These are phyloP conservation scores for Dipodascopsis tothii DNA, from an alignment of 805 yeast genomes.

Conservation along the genomic window DNA sequence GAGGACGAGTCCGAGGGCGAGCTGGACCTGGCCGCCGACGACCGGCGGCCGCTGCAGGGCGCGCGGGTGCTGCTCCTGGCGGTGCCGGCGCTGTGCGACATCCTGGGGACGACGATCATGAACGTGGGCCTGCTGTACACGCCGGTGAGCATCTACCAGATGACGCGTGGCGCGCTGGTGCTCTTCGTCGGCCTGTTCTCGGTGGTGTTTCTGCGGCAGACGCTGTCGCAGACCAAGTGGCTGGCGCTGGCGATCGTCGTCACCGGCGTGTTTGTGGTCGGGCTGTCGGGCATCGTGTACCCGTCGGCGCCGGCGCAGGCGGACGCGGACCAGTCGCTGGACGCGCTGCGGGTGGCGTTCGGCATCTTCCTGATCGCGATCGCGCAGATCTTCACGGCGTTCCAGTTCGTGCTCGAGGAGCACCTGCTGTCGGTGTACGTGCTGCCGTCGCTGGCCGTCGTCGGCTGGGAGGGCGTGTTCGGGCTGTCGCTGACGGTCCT, in stretches of 20 bases:
- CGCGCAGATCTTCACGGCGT: slow-evolving; percentile 63
- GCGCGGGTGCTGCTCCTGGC: slow-evolving; percentile 37
- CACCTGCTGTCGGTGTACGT: slow-evolving; percentile 48
- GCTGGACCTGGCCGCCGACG: not conserved
- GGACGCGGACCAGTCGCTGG: not conserved
- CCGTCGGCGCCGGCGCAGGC: slow-evolving; percentile 12
- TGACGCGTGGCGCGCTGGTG: slow-evolving; percentile 76
- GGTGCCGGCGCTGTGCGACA: slow-evolving; percentile 64
- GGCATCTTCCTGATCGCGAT: slow-evolving; percentile 54
- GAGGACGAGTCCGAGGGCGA: not conserved
- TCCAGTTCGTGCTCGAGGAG: slow-evolving; percentile 74
- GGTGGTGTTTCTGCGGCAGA: slow-evolving; percentile 50
- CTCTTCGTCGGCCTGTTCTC: slow-evolving; percentile 68
- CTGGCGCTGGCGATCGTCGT: slow-evolving; percentile 54
- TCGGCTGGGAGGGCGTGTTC: slow-evolving; percentile 66
- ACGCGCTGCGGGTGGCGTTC: slow-evolving; percentile 29
- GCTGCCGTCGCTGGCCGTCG: slow-evolving; percentile 56
- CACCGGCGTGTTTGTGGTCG: slow-evolving; percentile 64
- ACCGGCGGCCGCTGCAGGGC: slow-evolving; percentile 20
- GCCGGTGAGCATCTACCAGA: slow-evolving; percentile 75
- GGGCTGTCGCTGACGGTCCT: slow-evolving; percentile 45
- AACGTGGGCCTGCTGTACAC: slow-evolving; percentile 66
- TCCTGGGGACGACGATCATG: slow-evolving; percentile 66
- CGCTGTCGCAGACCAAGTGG: slow-evolving; percentile 61
- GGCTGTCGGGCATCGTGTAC: slow-evolving; percentile 52